Percentiles rank a stretch among this genome's conserved stretches.
These are phyloP conservation scores for Cadophora sp. DNA, from an alignment of 2,329 filamentous ascomycete genomes.

Conservation along the genomic window DNA sequence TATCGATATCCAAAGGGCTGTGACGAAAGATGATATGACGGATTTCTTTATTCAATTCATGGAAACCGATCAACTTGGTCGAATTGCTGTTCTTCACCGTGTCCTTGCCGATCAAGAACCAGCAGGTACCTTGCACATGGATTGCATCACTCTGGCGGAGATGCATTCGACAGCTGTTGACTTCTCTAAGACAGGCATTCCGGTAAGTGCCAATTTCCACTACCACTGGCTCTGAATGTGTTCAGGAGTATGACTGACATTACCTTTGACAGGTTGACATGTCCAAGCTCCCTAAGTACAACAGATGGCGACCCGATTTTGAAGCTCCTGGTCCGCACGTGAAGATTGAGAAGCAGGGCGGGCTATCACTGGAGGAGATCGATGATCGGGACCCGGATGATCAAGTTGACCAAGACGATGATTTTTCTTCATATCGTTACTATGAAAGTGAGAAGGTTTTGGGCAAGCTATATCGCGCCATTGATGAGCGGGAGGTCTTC, in stretches of 20 bases:
- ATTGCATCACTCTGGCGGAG: slow-evolving; percentile 63
- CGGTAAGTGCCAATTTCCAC: slow-evolving; percentile 46
- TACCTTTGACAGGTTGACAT: slow-evolving; percentile 36
- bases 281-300: slow-evolving; percentile 37
- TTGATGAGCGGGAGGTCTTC: slow-evolving; percentile 74
- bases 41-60: slow-evolving; percentile 84
- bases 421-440: slow-evolving; percentile 58
- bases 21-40: slow-evolving; percentile 71
- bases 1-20: slow-evolving; percentile 63
- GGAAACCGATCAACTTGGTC: slow-evolving; percentile 68
- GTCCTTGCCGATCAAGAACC: slow-evolving; percentile 65
- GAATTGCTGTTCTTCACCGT: slow-evolving; percentile 70
- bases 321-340: slow-evolving; percentile 57
- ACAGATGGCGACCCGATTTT: slow-evolving; percentile 55
- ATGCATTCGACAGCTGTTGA: slow-evolving; percentile 77
- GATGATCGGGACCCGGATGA: slow-evolving; percentile 26
- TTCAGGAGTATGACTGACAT: not conserved
- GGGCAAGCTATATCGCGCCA: slow-evolving; percentile 72
- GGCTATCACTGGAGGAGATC: slow-evolving; percentile 33
- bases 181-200: slow-evolving; percentile 76
- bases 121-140: slow-evolving; percentile 56
- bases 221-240: not conserved
- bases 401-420: slow-evolving; percentile 56
- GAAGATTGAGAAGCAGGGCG: slow-evolving; percentile 47
- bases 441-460: slow-evolving; percentile 74